Conservation (phyloP, 108 stramenopile species). For the Nannochloropsis oceanica region DNA sequence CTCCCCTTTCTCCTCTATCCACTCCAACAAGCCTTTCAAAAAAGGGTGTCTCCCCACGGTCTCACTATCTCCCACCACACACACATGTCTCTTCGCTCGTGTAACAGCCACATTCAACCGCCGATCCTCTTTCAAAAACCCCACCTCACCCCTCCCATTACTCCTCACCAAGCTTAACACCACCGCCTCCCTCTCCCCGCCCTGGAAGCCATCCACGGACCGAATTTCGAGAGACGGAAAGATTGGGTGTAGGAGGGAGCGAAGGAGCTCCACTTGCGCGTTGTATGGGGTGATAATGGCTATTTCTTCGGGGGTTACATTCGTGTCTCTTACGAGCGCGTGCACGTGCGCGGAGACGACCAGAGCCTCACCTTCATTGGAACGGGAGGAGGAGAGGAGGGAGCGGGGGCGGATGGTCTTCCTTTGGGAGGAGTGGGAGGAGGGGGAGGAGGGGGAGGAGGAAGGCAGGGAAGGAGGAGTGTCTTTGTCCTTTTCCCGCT, state of each 20-base stretch:
- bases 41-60: constrained; percentile 25
- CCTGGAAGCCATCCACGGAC: constrained; percentile 96
- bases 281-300: constrained; percentile 97
- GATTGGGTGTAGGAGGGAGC: constrained; percentile 45
- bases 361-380: constrained; percentile 81
- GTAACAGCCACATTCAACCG: constrained; percentile 98
- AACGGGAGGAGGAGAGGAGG: constrained; percentile 41
- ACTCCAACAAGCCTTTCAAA: constrained; percentile 20
- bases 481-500: constrained; percentile 45
- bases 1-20: constrained; percentile 31
- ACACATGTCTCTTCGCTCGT: constrained; percentile 56
- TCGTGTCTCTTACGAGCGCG: constrained; percentile 42
- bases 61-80: constrained; percentile 17
- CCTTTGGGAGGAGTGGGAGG: background rate
- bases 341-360: constrained; percentile 61
- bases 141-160: constrained; percentile 74
- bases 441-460: background rate
- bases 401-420: background rate
- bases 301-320: constrained; percentile 58
- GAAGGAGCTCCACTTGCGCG: constrained; percentile 70
- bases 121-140: constrained; percentile 80
- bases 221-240: constrained; percentile 64
- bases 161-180: constrained; percentile 85
- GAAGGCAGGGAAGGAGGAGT: background rate
- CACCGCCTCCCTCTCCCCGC: constrained; percentile 91